Evolutionary conservation across 2,329 filamentous ascomycete genomes (phyloP).

Genomic region (Paraphoma sp.): DNA sequence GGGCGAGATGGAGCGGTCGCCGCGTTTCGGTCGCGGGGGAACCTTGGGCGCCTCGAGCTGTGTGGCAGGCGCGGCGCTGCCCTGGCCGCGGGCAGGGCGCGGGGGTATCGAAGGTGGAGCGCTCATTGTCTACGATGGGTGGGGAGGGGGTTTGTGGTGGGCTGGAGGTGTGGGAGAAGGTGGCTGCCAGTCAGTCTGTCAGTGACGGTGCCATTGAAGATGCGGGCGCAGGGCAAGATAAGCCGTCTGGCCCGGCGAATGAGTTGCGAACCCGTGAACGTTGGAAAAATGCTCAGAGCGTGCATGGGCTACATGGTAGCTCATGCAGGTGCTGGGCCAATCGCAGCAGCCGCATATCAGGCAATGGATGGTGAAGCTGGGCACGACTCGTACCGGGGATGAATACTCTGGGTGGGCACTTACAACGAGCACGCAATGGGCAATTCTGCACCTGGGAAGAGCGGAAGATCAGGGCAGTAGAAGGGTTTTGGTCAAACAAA

Average conservation of each 20-base stretch:
- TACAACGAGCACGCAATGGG: slow-evolving; percentile 19
- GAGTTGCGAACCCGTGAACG: slow-evolving; percentile 12
- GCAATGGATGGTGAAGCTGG: slow-evolving; percentile 17
- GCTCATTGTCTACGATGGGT: slow-evolving; percentile 51
- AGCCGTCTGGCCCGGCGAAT: slow-evolving; percentile 22
- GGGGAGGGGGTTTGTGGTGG: slow-evolving; percentile 19
- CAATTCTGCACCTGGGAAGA: slow-evolving; percentile 1
- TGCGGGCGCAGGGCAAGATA: slow-evolving; percentile 32
- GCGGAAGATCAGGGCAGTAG: background rate
- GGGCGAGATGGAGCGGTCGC: slow-evolving; percentile 78
- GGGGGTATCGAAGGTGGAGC: slow-evolving; percentile 64
- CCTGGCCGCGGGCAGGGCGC: slow-evolving; percentile 64
- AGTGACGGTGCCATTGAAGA: slow-evolving; percentile 27
- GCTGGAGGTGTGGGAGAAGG: slow-evolving; percentile 13
- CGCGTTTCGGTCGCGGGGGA: slow-evolving; percentile 77
- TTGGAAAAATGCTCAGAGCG: slow-evolving; percentile 22
- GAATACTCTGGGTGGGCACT: slow-evolving; percentile 11
- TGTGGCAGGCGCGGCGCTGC: slow-evolving; percentile 49
- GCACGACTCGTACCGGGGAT: slow-evolving; percentile 19
- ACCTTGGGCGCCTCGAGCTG: slow-evolving; percentile 70
- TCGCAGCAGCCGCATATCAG: slow-evolving; percentile 19
- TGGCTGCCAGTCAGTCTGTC: slow-evolving; percentile 15
- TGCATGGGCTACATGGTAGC: slow-evolving; percentile 24
- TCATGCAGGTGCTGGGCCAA: slow-evolving; percentile 22
- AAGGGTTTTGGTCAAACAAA: slow-evolving; percentile 16